Base-by-base conservation (phyloP, 176 grass and related monocot species). In the Triticum dicoccoides region DNA sequence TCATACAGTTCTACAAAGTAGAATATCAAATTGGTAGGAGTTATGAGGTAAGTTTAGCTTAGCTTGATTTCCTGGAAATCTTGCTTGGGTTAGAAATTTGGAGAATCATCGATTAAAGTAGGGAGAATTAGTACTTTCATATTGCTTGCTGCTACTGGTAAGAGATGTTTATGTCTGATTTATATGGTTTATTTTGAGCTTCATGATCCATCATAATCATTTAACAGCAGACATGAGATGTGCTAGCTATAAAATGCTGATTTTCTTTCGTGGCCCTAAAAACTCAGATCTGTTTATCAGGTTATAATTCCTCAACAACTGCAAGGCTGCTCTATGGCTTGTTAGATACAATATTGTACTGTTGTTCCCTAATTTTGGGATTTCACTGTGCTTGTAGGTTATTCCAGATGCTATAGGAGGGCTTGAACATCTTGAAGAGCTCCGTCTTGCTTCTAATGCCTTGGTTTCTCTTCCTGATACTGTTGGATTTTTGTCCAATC, bases 391-490 rank as follows among this genome's bases (percentile, higher is more conserved):
- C 23, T 44, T 86, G 13, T 79, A 99, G 97, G 75, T 83, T 83
- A 80, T 99, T 88, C 97, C 97, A 20, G 97, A 99, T 91, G 88
- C 93, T 79, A 99, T 96, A 75, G 90, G 90, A 83, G 87, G 82
- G 15, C 86, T 94, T 67, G 89, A 90, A 77, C 82, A 77, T 77
- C 88, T 99, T 47, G 94, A 99, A 84, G 93, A 96, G 83, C 87
- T 99, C 38, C 14, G 54, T 20, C 86, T 99, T 0, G 44, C 86
- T 76, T 89, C 90, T 35, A 96, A 94, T 87, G 18, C 69, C 23
- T 91, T 99, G 74, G 34, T 88, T 77, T 86, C 68, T 32, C 86
- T 99, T 71, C 97, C 97, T 73, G 94, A 99, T 87, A 92, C 97
- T 37, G 91, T 99, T 65, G 97, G 97, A 69, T 61, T 92, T 61